Percentiles rank a stretch among this genome's conserved stretches.
Conservation (phyloP, 108 stramenopile species). For the Conticribra weissflogii region DNA sequence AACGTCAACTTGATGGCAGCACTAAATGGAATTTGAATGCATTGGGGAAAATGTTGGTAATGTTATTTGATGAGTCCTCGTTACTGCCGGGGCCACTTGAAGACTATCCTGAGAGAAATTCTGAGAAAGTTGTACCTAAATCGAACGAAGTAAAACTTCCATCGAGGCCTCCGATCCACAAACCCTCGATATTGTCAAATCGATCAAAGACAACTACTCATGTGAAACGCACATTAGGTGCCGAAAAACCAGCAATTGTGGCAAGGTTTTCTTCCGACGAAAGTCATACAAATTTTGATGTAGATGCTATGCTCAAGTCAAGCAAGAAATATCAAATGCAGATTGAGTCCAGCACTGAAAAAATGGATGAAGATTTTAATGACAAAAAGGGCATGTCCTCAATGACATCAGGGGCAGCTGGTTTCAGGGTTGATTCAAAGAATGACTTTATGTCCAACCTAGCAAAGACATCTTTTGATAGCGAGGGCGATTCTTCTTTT, state of each 20-base stretch:
- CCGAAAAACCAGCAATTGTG: constrained; percentile 28
- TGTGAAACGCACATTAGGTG: background rate
- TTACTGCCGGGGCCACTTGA: constrained; percentile 45
- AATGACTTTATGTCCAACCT: constrained; percentile 74
- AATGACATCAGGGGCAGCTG: constrained; percentile 34
- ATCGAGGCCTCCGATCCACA: constrained; percentile 4
- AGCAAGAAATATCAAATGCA: background rate
- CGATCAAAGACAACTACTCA: constrained; percentile 21
- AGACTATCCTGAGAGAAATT: constrained; percentile 1
- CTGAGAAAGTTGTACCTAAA: background rate
- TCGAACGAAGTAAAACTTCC: constrained; percentile 2
- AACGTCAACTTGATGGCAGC: constrained; percentile 72
- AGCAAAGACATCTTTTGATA: constrained; percentile 42
- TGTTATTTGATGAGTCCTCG: constrained; percentile 72
- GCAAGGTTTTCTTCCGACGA: constrained; percentile 50
- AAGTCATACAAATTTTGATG: constrained; percentile 30
- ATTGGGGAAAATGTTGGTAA: constrained; percentile 51
- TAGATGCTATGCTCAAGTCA: constrained; percentile 48
- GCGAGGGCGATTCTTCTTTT: background rate
- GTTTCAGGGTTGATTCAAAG: constrained; percentile 63
- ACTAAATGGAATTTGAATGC: constrained; percentile 63
- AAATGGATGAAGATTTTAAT: background rate
- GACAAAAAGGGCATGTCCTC: background rate
- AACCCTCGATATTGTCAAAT: background rate
- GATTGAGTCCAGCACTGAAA: constrained; percentile 1